Conservation (phyloP, 306 rosid species). For the Delonix regia region DNA sequence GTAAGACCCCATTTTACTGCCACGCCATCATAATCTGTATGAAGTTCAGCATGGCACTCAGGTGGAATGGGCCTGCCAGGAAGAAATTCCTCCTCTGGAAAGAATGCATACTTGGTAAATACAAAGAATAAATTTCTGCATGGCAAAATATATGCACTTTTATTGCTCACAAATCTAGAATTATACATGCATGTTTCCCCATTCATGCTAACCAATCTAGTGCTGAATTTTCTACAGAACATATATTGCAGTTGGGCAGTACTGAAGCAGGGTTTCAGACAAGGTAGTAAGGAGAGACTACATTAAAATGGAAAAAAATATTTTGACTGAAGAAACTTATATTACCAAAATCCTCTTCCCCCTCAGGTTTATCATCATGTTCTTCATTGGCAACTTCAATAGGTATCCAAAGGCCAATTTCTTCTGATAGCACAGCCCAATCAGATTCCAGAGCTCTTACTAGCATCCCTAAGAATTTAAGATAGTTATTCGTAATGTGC, state of each 20-base stretch:
- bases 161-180: constrained; percentile 23
- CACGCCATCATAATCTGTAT: constrained; percentile 83
- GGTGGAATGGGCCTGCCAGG: constrained; percentile 80
- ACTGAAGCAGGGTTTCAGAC: neutral
- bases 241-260: neutral
- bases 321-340: neutral
- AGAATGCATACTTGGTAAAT: constrained; percentile 32
- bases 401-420: constrained; percentile 92
- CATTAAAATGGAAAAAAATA: neutral
- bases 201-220: neutral
- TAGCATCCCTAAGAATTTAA: constrained; percentile 58
- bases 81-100: constrained; percentile 71
- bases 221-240: neutral
- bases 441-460: constrained; percentile 76
- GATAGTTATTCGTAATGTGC: constrained; percentile 1
- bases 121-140: constrained; percentile 29
- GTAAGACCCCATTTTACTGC: constrained; percentile 98
- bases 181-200: constrained; percentile 1
- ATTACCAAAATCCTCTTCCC: constrained; percentile 67
- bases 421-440: constrained; percentile 73
- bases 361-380: constrained; percentile 82
- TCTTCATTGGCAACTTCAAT: constrained; percentile 54
- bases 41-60: constrained; percentile 74
- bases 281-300: neutral
- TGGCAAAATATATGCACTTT: constrained; percentile 14